Evolutionary conservation across 768 basidiomycete genomes (phyloP).

Genomic region (Rubroboletus satanas): DNA sequence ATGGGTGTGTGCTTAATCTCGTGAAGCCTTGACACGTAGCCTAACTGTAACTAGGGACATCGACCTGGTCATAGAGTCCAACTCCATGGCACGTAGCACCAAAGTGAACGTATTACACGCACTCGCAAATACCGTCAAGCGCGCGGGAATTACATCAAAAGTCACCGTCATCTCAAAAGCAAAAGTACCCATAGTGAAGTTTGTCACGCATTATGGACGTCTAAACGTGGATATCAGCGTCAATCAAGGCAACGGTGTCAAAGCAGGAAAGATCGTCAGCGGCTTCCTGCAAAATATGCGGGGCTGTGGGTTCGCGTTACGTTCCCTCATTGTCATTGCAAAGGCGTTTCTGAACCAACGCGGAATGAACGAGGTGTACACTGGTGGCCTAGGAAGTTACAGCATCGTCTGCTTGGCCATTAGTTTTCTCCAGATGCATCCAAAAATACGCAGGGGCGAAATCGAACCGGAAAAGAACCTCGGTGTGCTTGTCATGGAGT

Average conservation of each 20-base stretch:
- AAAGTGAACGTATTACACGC: conserved; percentile 68
- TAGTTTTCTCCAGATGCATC: conserved; percentile 96
- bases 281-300: conserved; percentile 68
- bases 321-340: conserved; percentile 79
- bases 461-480: conserved; percentile 86
- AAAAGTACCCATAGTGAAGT: conserved; percentile 96
- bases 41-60: conserved; percentile 66
- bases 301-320: conserved; percentile 59
- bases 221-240: conserved; percentile 92
- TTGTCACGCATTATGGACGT: conserved; percentile 73
- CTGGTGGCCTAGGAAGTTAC: conserved; percentile 92
- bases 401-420: conserved; percentile 90
- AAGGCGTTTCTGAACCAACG: conserved; percentile 89
- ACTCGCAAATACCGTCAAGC: conserved; percentile 75
- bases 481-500: conserved; percentile 93
- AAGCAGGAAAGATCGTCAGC: conserved; percentile 74
- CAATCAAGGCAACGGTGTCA: conserved; percentile 84
- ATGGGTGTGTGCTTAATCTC: conserved; percentile 58
- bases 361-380: conserved; percentile 97
- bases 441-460: conserved; percentile 84
- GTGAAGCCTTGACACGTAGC: neutral
- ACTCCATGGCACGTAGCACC: conserved; percentile 66
- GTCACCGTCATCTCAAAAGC: conserved; percentile 91
- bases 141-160: conserved; percentile 66
- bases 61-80: conserved; percentile 85